Conservation (phyloP, 495 filamentous ascomycete genomes). For the Daldinia concentrica region DNA sequence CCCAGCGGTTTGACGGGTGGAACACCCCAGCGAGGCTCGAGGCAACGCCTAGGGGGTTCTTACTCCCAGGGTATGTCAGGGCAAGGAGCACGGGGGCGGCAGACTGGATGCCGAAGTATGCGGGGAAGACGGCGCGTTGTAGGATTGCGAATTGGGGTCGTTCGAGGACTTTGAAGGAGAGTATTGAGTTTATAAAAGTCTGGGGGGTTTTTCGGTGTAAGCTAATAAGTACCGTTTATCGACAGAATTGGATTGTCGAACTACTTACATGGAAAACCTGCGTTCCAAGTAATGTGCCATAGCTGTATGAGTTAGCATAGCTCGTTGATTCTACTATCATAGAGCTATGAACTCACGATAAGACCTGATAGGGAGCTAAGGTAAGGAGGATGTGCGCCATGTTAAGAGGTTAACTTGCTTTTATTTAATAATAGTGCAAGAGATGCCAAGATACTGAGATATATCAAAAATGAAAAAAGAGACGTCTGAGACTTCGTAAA, state of each 20-base stretch:
- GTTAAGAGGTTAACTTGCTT: conserved; percentile 11
- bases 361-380: conserved; percentile 78
- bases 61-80: conserved; percentile 77
- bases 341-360: conserved; percentile 63
- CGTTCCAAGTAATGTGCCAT: conserved; percentile 80
- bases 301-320: conserved; percentile 58
- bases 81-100: conserved; percentile 74
- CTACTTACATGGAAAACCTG: conserved; percentile 77
- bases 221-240: conserved; percentile 3
- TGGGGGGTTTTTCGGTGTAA: conserved; percentile 40
- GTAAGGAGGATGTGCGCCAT: conserved; percentile 58
- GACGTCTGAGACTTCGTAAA: background rate
- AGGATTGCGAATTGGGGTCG: conserved; percentile 82
- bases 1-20: conserved; percentile 63
- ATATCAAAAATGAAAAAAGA: background rate
- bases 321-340: conserved; percentile 8
- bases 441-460: background rate
- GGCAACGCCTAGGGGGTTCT: conserved; percentile 44
- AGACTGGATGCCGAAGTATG: conserved; percentile 86
- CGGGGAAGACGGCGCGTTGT: conserved; percentile 81
- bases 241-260: background rate
- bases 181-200: conserved; percentile 81
- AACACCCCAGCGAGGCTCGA: conserved; percentile 65
- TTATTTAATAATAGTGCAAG: background rate
- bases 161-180: conserved; percentile 77